Evolutionary conservation across 768 basidiomycete species (phyloP), one percentile per base, ranked within the genome.

Genomic region (Tephrocybe rancida): DNA sequence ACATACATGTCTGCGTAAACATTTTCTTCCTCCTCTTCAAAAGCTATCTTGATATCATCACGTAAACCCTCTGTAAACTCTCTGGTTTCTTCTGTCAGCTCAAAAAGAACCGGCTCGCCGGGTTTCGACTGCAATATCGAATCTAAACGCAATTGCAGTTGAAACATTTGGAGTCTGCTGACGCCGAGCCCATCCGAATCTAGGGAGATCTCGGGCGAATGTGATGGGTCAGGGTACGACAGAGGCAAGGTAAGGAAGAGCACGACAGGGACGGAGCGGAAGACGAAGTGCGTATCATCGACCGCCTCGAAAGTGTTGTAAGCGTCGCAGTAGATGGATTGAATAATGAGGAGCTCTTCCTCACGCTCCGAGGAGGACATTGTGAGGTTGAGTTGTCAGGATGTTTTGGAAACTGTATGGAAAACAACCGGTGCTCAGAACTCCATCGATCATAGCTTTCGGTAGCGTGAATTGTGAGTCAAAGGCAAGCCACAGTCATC

Each of bases 111-210:
- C 5, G 24, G 35, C 10, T 56, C 46, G 32, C 39, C 46, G 30
- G 54, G 44, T 22, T 54, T 54, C 19, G 41, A 44, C 34, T 56
- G 46, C 26, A 52, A 5, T 5, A 52, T 52, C 1, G 46, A 37
- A 9, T 57, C 44, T 24, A 52, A 22, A 14, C 50, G 45, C 39
- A 48, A 25, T 22, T 19, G 42, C 18, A 57, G 56, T 13, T 57
- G 35, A 24, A 45, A 56, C 30, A 56, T 46, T 19, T 56, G 49
- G 3, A 57, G 34, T 26, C 27, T 43, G 37, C 51, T 50, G 29
- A 57, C 37, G 26, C 48, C 52, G 6, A 53, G 56, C 29, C 56
- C 56, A 16, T 52, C 55, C 24, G 50, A 56, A 37, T 56, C 50
- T 2, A 56, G 11, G 3, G 46, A 43, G 24, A 56, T 43, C 13